Conservation (phyloP, 805 yeast species). For the Hanseniaspora taiwanica region DNA sequence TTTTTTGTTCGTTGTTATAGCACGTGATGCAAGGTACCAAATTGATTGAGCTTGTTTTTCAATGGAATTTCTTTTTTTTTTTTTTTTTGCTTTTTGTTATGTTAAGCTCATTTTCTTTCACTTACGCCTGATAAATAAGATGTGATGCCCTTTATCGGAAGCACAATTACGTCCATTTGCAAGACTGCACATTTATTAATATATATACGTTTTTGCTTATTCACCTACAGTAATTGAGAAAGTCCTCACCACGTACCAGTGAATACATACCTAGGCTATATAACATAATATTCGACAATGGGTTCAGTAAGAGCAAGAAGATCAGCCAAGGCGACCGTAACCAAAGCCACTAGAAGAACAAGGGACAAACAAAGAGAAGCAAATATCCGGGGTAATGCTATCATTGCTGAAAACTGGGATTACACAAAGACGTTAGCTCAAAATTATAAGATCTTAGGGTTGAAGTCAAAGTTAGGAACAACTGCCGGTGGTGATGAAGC, state of each 20-base stretch:
- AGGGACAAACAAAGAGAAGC: slow-evolving; percentile 62
- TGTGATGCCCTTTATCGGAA: no score
- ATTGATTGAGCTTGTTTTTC: neutral
- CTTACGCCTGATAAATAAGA: no score
- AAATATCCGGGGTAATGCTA: slow-evolving; percentile 57
- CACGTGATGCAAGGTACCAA: neutral
- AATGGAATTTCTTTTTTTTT: neutral
- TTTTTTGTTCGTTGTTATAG: no score
- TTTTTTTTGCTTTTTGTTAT: neutral
- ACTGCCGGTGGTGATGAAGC: slow-evolving; percentile 77
- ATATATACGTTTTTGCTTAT: no score
- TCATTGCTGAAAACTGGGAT: slow-evolving; percentile 89
- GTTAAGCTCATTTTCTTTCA: neutral
- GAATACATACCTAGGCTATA: neutral
- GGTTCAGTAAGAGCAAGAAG: slow-evolving; percentile 75
- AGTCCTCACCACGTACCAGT: neutral
- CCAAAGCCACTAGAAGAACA: slow-evolving; percentile 52
- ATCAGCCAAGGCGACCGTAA: slow-evolving; percentile 59
- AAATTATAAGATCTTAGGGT: slow-evolving; percentile 74
- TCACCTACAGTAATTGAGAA: neutral
- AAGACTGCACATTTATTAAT: neutral
- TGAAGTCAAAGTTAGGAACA: slow-evolving; percentile 49
- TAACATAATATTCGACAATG: slow-evolving; percentile 19
- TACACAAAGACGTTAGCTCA: slow-evolving; percentile 65
- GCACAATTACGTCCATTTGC: neutral